Evolutionary conservation across 2,329 filamentous ascomycete genomes (phyloP).

Genomic region (Teratosphaeria gauchensis): DNA sequence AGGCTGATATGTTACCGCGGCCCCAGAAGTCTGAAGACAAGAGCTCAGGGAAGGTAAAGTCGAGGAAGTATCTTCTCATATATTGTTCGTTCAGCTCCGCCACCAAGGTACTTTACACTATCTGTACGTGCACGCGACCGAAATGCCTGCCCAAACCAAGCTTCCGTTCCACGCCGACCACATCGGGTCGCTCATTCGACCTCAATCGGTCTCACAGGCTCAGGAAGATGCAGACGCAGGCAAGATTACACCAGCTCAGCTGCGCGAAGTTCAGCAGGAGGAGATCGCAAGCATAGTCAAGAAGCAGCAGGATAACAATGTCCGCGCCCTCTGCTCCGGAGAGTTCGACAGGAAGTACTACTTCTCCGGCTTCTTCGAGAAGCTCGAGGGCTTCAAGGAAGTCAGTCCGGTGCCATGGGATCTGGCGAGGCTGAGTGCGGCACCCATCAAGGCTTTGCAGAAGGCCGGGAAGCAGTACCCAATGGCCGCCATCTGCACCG

Average conservation of each 20-base stretch:
- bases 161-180: conserved; percentile 65
- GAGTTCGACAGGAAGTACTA: conserved; percentile 47
- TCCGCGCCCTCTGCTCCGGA: conserved; percentile 57
- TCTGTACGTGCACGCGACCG: background rate
- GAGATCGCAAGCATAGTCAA: conserved; percentile 57
- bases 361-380: conserved; percentile 31
- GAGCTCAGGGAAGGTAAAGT: background rate
- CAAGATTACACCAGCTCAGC: conserved; percentile 43
- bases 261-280: conserved; percentile 53
- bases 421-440: conserved; percentile 25
- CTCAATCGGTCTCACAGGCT: conserved; percentile 50
- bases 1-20: background rate
- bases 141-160: conserved; percentile 16
- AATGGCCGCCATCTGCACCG: conserved; percentile 28
- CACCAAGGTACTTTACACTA: background rate
- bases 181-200: conserved; percentile 61
- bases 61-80: background rate
- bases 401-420: conserved; percentile 29
- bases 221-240: conserved; percentile 49
- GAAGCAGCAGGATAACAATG: conserved; percentile 53
- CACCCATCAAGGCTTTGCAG: conserved; percentile 28
- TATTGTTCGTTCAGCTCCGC: background rate
- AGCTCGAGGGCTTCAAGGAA: conserved; percentile 28
- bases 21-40: background rate
- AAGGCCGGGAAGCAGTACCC: conserved; percentile 30